Percentiles rank a stretch among this genome's conserved stretches.
These are phyloP conservation scores for Bodo saltans DNA, from an alignment of 78 protist species.

Conservation along the genomic window DNA sequence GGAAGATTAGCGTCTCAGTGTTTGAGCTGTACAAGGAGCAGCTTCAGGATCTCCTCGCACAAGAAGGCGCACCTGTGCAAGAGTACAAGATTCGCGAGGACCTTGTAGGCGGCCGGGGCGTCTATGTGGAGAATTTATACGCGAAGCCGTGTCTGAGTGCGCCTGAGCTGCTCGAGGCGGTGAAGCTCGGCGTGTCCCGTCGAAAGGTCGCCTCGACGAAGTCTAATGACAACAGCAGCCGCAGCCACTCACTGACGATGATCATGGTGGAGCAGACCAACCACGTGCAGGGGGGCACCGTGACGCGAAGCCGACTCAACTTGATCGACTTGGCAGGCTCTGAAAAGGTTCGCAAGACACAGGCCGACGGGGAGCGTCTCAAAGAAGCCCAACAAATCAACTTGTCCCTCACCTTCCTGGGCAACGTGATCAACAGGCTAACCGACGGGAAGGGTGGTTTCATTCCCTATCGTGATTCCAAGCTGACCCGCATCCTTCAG, in stretches of 20 bases:
- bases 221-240: slow-evolving; percentile 23
- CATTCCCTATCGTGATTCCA: slow-evolving; percentile 87
- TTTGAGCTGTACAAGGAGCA: slow-evolving; percentile 79
- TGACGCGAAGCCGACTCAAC: slow-evolving; percentile 56
- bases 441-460: slow-evolving; percentile 67
- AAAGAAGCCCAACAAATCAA: slow-evolving; percentile 82
- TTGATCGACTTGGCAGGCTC: slow-evolving; percentile 93
- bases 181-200: not conserved
- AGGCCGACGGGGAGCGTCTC: slow-evolving; percentile 53
- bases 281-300: slow-evolving; percentile 10
- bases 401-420: slow-evolving; percentile 71
- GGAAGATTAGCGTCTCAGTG: slow-evolving; percentile 54
- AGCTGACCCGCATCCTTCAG: slow-evolving; percentile 83
- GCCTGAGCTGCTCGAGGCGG: not conserved
- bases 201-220: slow-evolving; percentile 14
- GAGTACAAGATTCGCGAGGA: slow-evolving; percentile 23
- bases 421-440: slow-evolving; percentile 80
- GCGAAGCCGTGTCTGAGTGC: not conserved
- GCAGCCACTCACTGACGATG: slow-evolving; percentile 63
- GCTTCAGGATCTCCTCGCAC: slow-evolving; percentile 69
- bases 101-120: not conserved
- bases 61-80: not conserved
- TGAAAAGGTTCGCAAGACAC: slow-evolving; percentile 77
- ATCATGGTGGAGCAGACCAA: slow-evolving; percentile 50
- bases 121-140: slow-evolving; percentile 5